A percentile compares a stretch with the other conserved stretches of the same genome.
Conservation (phyloP, 148 eudicot genomes). For the Amaranthus hypochondriacus region DNA sequence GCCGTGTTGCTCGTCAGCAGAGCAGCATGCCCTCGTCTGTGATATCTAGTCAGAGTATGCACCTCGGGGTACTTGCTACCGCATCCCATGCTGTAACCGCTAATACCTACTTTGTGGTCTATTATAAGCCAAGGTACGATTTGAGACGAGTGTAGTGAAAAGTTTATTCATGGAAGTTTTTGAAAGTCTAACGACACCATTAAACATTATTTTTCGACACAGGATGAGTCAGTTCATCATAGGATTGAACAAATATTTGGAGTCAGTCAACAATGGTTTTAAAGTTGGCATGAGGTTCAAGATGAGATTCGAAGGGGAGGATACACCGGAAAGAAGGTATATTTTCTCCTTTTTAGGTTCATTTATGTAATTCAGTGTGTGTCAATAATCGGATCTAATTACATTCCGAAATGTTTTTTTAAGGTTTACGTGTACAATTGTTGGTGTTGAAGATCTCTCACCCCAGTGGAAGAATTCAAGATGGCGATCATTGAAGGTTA, state of each 20-base stretch:
- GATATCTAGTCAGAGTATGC: slow-evolving; percentile 97
- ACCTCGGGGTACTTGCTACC: slow-evolving; percentile 94
- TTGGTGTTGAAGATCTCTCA: slow-evolving; percentile 72
- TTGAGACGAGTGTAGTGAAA: too few relatives aligned
- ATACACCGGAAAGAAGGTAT: slow-evolving; percentile 87
- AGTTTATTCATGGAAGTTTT: background rate
- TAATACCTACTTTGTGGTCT: slow-evolving; percentile 67
- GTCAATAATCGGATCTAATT: background rate
- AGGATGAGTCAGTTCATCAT: slow-evolving; percentile 97
- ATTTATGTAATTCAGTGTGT: background rate
- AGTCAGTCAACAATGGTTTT: slow-evolving; percentile 53
- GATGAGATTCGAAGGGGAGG: slow-evolving; percentile 98
- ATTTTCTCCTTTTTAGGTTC: background rate
- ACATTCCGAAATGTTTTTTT: background rate
- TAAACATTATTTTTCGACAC: slow-evolving; percentile 2
- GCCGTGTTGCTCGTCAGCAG: slow-evolving; percentile 69
- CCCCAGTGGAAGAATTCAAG: slow-evolving; percentile 72
- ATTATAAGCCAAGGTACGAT: slow-evolving; percentile 85
- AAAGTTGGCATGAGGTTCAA: slow-evolving; percentile 81
- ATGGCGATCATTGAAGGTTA: slow-evolving; percentile 89
- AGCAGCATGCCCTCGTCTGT: slow-evolving; percentile 85
- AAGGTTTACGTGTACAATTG: slow-evolving; percentile 89
- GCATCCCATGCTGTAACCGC: slow-evolving; percentile 84
- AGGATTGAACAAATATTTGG: slow-evolving; percentile 85
- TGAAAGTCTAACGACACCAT: background rate